A percentile compares a stretch with the other conserved stretches of the same genome.
These are phyloP conservation scores for Hygrocybe coccinea DNA, from an alignment of 768 basidiomycete genomes.

Conservation along the genomic window DNA sequence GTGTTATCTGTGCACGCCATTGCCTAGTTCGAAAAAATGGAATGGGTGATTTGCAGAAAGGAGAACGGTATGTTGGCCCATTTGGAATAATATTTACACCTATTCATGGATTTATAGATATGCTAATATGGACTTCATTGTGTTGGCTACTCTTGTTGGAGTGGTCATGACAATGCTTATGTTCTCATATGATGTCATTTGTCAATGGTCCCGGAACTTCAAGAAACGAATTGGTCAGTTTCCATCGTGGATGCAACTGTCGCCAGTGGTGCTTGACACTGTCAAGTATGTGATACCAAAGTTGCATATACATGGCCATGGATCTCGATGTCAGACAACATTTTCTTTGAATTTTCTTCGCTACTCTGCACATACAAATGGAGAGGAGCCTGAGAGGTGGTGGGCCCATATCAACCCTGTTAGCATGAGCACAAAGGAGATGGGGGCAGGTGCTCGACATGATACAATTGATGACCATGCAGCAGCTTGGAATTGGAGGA, in stretches of 20 bases:
- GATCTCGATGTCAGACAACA: constrained; percentile 9
- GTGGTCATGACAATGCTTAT: constrained; percentile 4
- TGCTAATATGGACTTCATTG: constrained; percentile 29
- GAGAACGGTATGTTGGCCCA: constrained; percentile 25
- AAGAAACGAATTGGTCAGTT: background rate
- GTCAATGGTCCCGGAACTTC: constrained; percentile 18
- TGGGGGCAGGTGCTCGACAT: constrained; percentile 19
- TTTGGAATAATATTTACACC: constrained; percentile 3
- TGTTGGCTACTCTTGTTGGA: constrained; percentile 10
- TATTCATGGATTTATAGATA: constrained; percentile 15
- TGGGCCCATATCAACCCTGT: constrained; percentile 23
- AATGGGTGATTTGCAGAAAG: constrained; percentile 32
- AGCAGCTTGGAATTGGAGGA: constrained; percentile 21
- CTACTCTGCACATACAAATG: constrained; percentile 28
- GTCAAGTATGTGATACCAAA: constrained; percentile 11
- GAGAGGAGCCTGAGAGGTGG: constrained; percentile 24
- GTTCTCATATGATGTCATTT: constrained; percentile 30
- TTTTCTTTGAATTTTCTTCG: constrained; percentile 13
- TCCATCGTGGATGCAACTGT: background rate
- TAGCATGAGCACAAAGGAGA: constrained; percentile 28
- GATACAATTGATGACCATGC: constrained; percentile 30
- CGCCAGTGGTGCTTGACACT: background rate
- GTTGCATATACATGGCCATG: constrained; percentile 14
- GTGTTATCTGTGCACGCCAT: constrained; percentile 28
- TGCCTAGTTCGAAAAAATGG: constrained; percentile 25